phyloP scores from a whole-genome alignment of 129 eudicot species.

The Oenanthe sinensis region DNA sequence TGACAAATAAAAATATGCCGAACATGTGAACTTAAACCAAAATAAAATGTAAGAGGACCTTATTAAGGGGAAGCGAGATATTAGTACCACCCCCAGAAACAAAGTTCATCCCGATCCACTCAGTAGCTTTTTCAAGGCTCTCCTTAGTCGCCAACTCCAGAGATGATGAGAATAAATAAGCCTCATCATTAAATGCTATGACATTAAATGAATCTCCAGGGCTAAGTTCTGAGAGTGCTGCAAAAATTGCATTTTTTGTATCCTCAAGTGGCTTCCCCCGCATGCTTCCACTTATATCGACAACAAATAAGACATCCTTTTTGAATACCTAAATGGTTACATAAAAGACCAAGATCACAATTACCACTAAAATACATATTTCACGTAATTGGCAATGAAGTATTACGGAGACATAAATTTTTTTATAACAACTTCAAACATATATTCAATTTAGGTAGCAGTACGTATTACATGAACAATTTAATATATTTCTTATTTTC shows the following conservation, averaged over 20 bases:
- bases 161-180: conserved; percentile 50
- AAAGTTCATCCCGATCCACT: conserved; percentile 69
- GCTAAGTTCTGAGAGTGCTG: conserved; percentile 53
- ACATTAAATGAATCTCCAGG: conserved; percentile 58
- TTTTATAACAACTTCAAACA: background rate
- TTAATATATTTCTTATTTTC: background rate
- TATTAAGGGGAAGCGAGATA: conserved; percentile 52
- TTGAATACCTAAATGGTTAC: conserved; percentile 40
- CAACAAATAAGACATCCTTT: conserved; percentile 59
- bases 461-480: background rate
- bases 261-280: conserved; percentile 71
- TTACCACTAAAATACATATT: background rate
- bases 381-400: background rate
- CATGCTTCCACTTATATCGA: conserved; percentile 97
- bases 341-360: background rate
- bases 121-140: conserved; percentile 44
- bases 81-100: conserved; percentile 84
- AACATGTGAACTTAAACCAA: background rate
- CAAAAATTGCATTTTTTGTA: conserved; percentile 55
- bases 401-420: too few species aligned
- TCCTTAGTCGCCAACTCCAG: conserved; percentile 62
- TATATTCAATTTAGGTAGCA: background rate
- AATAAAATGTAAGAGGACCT: conserved; percentile 35
- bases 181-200: conserved; percentile 71
- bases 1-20: background rate